These are phyloP conservation scores for Boeremia exigua DNA, from an alignment of 2,329 filamentous ascomycete species.

Conservation along the genomic window DNA sequence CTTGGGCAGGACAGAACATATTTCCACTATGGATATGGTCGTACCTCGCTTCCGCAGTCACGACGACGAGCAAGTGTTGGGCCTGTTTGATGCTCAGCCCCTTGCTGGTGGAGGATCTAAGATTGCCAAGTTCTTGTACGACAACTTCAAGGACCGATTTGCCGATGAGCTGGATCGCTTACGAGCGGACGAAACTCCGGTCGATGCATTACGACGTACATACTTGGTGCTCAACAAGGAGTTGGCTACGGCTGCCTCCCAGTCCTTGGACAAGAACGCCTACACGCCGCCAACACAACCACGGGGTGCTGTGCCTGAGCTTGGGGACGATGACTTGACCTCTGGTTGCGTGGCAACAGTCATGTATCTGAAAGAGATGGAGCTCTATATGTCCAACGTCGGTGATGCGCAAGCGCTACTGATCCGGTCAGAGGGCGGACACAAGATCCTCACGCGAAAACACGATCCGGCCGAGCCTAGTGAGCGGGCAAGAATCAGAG, in stretches of 20 bases:
- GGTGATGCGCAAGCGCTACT: conserved; percentile 96
- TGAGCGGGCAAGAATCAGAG: conserved; percentile 87
- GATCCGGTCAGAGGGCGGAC: conserved; percentile 84
- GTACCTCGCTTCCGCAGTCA: conserved; percentile 89
- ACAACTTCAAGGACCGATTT: conserved; percentile 90
- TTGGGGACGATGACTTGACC: conserved; percentile 87
- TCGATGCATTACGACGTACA: conserved; percentile 82
- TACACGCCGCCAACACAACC: conserved; percentile 55
- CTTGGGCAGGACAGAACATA: conserved; percentile 87
- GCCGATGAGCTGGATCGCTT: conserved; percentile 79
- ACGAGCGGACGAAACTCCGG: conserved; percentile 73
- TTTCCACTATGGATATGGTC: conserved; percentile 95
- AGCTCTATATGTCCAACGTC: conserved; percentile 93
- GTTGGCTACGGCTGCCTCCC: conserved; percentile 81
- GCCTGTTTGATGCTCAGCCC: conserved; percentile 96
- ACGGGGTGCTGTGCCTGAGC: conserved; percentile 75
- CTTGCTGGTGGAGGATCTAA: conserved; percentile 89
- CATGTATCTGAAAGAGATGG: conserved; percentile 85
- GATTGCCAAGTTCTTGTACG: conserved; percentile 94
- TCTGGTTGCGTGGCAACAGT: conserved; percentile 93
- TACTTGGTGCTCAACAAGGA: conserved; percentile 95
- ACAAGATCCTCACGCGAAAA: conserved; percentile 84
- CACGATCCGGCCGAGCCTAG: conserved; percentile 88
- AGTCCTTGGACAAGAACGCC: conserved; percentile 73
- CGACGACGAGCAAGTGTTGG: conserved; percentile 87